These are phyloP conservation scores for Akanthomyces muscarius DNA, from an alignment of 2,329 filamentous ascomycete genomes.

Conservation along the genomic window DNA sequence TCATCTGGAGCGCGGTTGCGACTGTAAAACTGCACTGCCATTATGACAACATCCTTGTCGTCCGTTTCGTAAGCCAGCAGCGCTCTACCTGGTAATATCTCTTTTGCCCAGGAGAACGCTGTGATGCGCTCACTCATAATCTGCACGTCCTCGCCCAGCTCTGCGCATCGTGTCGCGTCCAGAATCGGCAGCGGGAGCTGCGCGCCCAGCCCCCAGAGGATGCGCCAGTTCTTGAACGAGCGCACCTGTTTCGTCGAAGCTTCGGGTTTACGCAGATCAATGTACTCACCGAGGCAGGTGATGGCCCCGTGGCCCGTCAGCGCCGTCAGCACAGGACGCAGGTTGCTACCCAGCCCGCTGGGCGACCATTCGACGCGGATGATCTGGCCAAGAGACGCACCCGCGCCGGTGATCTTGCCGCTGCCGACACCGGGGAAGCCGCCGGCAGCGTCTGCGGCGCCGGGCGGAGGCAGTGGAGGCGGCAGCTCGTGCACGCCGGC, in stretches of 20 bases:
- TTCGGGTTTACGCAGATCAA: conserved; percentile 27
- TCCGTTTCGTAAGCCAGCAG: conserved; percentile 52
- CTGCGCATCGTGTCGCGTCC: conserved; percentile 12
- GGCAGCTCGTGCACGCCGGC: not conserved
- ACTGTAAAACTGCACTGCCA: conserved; percentile 42
- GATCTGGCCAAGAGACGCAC: conserved; percentile 50
- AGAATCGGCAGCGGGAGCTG: conserved; percentile 44
- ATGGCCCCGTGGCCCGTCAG: conserved; percentile 49
- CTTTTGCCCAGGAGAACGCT: conserved; percentile 51
- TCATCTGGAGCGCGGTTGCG: conserved; percentile 21
- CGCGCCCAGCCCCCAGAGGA: conserved; percentile 54
- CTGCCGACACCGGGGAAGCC: conserved; percentile 8
- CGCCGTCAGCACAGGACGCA: conserved; percentile 48
- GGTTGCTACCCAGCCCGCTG: conserved; percentile 50
- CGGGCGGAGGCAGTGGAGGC: not conserved
- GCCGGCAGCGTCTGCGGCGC: not conserved
- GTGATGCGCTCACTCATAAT: conserved; percentile 44
- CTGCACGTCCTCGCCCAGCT: conserved; percentile 25
- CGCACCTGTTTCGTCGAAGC: conserved; percentile 32
- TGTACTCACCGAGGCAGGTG: conserved; percentile 48
- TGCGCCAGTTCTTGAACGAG: conserved; percentile 47
- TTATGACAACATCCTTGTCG: conserved; percentile 45
- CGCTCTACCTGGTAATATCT: conserved; percentile 37
- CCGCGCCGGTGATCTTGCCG: conserved; percentile 2
- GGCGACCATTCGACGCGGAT: conserved; percentile 56